Percentiles rank a stretch among this genome's conserved stretches.
Evolutionary conservation across 495 filamentous ascomycete species (phyloP).

Genomic region (Aspergillus ostianus): DNA sequence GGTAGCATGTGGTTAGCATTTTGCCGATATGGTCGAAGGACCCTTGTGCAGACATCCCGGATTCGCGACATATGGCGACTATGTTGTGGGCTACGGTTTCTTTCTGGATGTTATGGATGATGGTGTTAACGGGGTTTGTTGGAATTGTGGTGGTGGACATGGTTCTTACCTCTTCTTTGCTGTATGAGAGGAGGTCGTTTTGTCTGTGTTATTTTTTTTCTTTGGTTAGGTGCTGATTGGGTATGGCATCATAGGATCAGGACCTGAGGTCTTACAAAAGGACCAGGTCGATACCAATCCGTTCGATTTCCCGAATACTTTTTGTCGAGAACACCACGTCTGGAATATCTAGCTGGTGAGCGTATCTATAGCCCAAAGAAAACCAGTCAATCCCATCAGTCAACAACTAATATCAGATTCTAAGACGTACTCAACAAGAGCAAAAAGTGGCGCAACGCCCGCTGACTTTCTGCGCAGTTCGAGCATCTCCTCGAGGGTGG

Average conservation of each 20-base stretch:
- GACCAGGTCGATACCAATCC: slow-evolving; percentile 30
- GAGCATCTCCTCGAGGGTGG: slow-evolving; percentile 25
- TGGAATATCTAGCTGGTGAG: slow-evolving; percentile 26
- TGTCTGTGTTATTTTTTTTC: too few relatives aligned
- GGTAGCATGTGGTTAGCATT: slow-evolving; percentile 26
- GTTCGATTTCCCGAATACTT: slow-evolving; percentile 29
- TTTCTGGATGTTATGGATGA: slow-evolving; percentile 22
- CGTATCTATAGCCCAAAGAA: slow-evolving; percentile 20
- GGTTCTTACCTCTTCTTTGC: slow-evolving; percentile 27
- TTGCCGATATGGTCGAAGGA: slow-evolving; percentile 29
- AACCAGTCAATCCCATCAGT: background rate
- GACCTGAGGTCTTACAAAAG: slow-evolving; percentile 20
- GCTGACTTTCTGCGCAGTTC: slow-evolving; percentile 23
- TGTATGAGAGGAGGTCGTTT: slow-evolving; percentile 33
- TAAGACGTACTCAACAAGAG: slow-evolving; percentile 27
- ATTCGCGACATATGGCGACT: slow-evolving; percentile 26
- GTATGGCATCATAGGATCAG: background rate
- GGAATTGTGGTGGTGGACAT: background rate
- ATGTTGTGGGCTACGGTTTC: slow-evolving; percentile 32
- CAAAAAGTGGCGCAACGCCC: slow-evolving; percentile 30
- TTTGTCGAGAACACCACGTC: slow-evolving; percentile 28
- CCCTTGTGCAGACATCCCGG: slow-evolving; percentile 27
- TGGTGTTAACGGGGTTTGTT: background rate
- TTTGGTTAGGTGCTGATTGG: background rate
- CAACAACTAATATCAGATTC: background rate